Percentiles rank a stretch among this genome's conserved stretches.
Conservation (phyloP, 2,329 filamentous ascomycete species). For the Ophiocordyceps robertsii region DNA sequence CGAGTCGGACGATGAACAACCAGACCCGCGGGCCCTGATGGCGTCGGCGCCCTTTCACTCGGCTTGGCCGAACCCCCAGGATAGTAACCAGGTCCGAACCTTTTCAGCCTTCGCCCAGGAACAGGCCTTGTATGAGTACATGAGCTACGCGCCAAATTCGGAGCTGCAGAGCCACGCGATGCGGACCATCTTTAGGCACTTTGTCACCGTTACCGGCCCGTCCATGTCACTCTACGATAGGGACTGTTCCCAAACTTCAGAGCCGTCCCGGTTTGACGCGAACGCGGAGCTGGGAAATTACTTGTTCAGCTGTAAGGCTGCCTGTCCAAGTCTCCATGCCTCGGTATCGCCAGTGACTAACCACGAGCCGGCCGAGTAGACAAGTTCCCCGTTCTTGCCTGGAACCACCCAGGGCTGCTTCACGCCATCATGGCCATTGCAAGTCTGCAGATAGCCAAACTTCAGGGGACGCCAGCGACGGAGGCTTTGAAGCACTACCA, state of each 20-base stretch:
- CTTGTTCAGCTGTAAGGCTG: constrained; percentile 45
- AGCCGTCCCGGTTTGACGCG: constrained; percentile 39
- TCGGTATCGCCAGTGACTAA: background rate
- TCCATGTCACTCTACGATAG: constrained; percentile 81
- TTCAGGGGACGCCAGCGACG: constrained; percentile 60
- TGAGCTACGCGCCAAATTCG: constrained; percentile 49
- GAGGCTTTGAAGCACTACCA: constrained; percentile 88
- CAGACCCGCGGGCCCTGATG: constrained; percentile 22
- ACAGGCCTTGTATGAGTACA: constrained; percentile 49
- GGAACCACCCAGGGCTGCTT: constrained; percentile 74
- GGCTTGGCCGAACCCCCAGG: constrained; percentile 10
- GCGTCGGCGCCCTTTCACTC: constrained; percentile 23
- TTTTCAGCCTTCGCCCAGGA: constrained; percentile 35
- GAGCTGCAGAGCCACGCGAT: constrained; percentile 72
- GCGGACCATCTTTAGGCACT: constrained; percentile 78
- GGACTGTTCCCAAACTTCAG: constrained; percentile 58
- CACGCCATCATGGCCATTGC: constrained; percentile 83
- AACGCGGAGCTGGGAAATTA: constrained; percentile 51
- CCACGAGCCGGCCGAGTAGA: constrained; percentile 27
- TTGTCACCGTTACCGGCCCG: constrained; percentile 77
- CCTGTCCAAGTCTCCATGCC: background rate
- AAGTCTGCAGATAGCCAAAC: constrained; percentile 75
- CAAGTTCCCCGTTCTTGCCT: constrained; percentile 68
- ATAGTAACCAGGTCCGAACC: constrained; percentile 31
- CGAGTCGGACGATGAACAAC: constrained; percentile 44